phyloP scores from a whole-genome alignment of 2,329 filamentous ascomycete species.

The Fusarium equiseti region DNA sequence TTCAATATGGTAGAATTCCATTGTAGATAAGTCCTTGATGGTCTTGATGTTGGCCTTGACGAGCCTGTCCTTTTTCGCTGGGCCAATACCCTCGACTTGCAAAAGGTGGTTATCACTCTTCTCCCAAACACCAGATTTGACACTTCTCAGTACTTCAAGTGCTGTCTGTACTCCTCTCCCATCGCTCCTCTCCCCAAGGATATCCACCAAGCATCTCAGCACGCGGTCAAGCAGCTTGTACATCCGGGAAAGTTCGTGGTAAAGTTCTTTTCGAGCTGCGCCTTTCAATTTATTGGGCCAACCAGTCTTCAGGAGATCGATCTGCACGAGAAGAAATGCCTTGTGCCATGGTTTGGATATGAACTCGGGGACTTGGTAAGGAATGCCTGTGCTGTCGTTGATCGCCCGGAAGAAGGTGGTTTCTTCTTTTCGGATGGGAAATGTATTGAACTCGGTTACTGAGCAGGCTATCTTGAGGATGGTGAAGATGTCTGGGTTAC shows the following conservation, averaged over 20 bases:
- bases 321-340: slow-evolving; percentile 79
- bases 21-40: slow-evolving; percentile 75
- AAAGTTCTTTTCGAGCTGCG: slow-evolving; percentile 51
- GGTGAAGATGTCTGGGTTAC: slow-evolving; percentile 47
- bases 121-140: slow-evolving; percentile 85
- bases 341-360: slow-evolving; percentile 77
- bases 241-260: slow-evolving; percentile 50
- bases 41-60: slow-evolving; percentile 76
- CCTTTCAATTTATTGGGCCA: slow-evolving; percentile 64
- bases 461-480: slow-evolving; percentile 56
- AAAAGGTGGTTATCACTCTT: slow-evolving; percentile 82
- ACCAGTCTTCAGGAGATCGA: slow-evolving; percentile 73
- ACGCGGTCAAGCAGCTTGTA: slow-evolving; percentile 51
- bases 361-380: slow-evolving; percentile 52
- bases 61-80: slow-evolving; percentile 80
- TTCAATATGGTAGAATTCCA: slow-evolving; percentile 81
- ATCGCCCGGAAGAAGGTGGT: slow-evolving; percentile 53
- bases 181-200: slow-evolving; percentile 63
- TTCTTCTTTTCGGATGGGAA: slow-evolving; percentile 53
- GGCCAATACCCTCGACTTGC: slow-evolving; percentile 83
- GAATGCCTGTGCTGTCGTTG: slow-evolving; percentile 55
- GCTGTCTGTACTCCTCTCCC: slow-evolving; percentile 75
- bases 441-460: slow-evolving; percentile 55
- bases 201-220: slow-evolving; percentile 55
- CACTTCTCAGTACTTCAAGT: slow-evolving; percentile 81